A percentile compares a stretch with the other conserved stretches of the same genome.
phyloP scores from a whole-genome alignment of 441 rosid genomes.

The Populus hybrid region DNA sequence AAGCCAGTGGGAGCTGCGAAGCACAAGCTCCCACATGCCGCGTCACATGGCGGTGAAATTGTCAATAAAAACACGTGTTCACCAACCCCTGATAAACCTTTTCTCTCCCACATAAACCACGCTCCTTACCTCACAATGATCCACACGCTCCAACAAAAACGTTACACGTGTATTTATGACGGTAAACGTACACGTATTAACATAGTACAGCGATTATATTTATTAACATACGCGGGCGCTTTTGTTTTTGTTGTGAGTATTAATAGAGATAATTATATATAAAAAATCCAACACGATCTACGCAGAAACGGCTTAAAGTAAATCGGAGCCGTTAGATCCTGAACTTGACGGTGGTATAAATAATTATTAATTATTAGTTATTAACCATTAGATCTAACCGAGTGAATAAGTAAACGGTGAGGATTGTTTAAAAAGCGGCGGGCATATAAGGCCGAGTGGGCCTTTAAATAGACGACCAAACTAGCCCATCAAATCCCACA shows the following conservation, averaged over 20 bases:
- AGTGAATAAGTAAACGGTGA: slow-evolving; percentile 33
- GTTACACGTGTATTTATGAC: neutral
- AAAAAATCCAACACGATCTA: slow-evolving; percentile 10
- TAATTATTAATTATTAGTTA: neutral
- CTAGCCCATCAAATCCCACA: slow-evolving; percentile 15
- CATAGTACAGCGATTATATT: neutral
- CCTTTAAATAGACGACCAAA: slow-evolving; percentile 46
- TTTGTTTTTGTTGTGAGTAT: neutral
- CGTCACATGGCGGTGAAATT: slow-evolving; percentile 31
- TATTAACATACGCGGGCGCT: neutral
- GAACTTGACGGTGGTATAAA: slow-evolving; percentile 20
- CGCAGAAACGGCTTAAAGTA: slow-evolving; percentile 1
- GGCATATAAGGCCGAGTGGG: slow-evolving; percentile 29
- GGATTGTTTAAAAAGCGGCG: slow-evolving; percentile 38
- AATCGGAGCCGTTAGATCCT: slow-evolving; percentile 25
- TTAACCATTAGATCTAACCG: slow-evolving; percentile 24
- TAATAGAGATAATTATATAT: neutral
- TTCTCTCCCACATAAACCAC: neutral
- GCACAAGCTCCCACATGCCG: slow-evolving; percentile 17
- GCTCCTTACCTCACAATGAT: neutral
- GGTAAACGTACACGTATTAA: neutral
- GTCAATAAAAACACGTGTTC: slow-evolving; percentile 34
- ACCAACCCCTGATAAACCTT: neutral
- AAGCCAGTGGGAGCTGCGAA: slow-evolving; percentile 23
- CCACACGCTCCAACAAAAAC: neutral